Conservation (phyloP, 441 rosid genomes). For the Arabidopsis hybrid region DNA sequence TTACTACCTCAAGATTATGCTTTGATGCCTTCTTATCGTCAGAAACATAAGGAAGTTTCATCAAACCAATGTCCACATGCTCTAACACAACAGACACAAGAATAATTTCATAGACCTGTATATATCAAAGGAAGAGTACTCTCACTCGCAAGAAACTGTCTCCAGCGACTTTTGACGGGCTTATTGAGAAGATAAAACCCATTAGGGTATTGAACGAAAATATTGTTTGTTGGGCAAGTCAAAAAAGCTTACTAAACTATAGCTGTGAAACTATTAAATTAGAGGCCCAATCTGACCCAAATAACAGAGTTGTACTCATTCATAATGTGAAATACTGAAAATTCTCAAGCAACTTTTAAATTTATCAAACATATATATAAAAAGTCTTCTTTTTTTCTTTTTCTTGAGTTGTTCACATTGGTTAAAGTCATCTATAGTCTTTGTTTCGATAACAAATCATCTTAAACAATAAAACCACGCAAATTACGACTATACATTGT, state of each 20-base stretch:
- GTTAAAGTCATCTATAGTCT: too few species aligned
- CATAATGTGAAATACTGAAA: not conserved
- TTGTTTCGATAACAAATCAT: not conserved
- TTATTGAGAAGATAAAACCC: too few species aligned
- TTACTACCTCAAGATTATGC: conserved; percentile 27
- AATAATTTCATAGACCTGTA: not conserved
- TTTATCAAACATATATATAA: too few species aligned
- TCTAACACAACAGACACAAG: not conserved
- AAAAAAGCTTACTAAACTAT: not conserved
- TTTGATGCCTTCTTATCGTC: conserved; percentile 36
- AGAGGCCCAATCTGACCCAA: conserved; percentile 23
- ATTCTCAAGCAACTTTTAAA: not conserved
- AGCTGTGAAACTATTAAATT: not conserved
- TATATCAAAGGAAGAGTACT: too few species aligned
- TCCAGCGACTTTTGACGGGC: too few species aligned
- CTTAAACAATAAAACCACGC: not conserved
- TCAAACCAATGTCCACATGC: not conserved
- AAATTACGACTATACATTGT: not conserved
- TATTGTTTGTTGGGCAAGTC: conserved; percentile 1
- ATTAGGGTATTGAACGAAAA: too few species aligned
- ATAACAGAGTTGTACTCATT: not conserved
- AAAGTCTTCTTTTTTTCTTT: too few species aligned
- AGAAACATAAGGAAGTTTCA: not conserved
- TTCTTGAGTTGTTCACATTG: not conserved
- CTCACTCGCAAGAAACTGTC: not conserved